phyloP scores from a whole-genome alignment of 2,329 filamentous ascomycete genomes.

The Venturia nashicola region DNA sequence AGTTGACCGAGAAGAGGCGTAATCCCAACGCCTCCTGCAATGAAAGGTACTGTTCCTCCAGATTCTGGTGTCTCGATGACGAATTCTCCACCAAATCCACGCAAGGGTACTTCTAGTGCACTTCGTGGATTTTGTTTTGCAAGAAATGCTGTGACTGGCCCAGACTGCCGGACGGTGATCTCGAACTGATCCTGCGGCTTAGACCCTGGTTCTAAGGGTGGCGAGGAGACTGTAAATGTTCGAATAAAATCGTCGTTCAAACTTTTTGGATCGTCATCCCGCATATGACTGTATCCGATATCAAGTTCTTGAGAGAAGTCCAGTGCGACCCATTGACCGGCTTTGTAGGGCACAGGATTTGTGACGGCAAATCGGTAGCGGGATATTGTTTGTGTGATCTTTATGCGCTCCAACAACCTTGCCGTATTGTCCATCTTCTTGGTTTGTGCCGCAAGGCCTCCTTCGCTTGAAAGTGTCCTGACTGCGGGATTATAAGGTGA shows the following conservation, averaged over 20 bases:
- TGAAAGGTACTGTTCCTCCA: slow-evolving; percentile 41
- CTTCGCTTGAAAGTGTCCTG: slow-evolving; percentile 50
- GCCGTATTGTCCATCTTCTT: slow-evolving; percentile 29
- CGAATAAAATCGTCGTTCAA: slow-evolving; percentile 76
- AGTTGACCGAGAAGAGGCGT: slow-evolving; percentile 67
- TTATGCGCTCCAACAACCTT: slow-evolving; percentile 44
- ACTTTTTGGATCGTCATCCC: slow-evolving; percentile 63
- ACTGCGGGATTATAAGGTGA: slow-evolving; percentile 74
- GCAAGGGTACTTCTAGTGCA: slow-evolving; percentile 50
- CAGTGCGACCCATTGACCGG: slow-evolving; percentile 69
- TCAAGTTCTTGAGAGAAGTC: slow-evolving; percentile 60
- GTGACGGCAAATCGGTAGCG: slow-evolving; percentile 47
- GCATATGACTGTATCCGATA: slow-evolving; percentile 70
- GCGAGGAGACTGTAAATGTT: slow-evolving; percentile 69
- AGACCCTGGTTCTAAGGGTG: slow-evolving; percentile 18
- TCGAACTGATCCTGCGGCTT: slow-evolving; percentile 42
- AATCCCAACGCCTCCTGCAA: slow-evolving; percentile 73
- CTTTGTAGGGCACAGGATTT: slow-evolving; percentile 37
- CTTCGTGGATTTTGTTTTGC: slow-evolving; percentile 43
- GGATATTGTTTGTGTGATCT: slow-evolving; percentile 53
- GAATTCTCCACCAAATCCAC: slow-evolving; percentile 63
- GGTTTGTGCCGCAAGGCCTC: slow-evolving; percentile 18
- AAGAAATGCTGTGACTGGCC: slow-evolving; percentile 54
- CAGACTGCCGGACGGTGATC: slow-evolving; percentile 59
- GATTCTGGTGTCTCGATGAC: slow-evolving; percentile 24